Base-by-base conservation (phyloP, 495 filamentous ascomycete species). In the Penicillium macrosclerotiorum region DNA sequence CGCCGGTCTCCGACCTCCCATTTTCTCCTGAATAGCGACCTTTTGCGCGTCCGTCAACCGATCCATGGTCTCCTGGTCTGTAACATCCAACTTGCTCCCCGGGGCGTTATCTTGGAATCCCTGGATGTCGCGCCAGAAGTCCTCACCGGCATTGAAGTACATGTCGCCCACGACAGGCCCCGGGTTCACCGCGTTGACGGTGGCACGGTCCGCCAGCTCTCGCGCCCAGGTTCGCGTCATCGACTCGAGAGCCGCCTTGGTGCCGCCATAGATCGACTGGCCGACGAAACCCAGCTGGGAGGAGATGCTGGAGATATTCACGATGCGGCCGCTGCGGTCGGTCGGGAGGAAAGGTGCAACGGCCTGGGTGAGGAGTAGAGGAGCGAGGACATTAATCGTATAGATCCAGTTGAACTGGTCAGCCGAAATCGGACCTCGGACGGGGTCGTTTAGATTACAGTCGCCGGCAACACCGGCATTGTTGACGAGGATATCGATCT, bases 211-310 rank as follows among this genome's bases (percentile, higher is more conserved):
- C 2, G 81, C 73, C 26, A 96, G 69, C 67, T 96, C 91, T 14
- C 88, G 76, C 0, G 83, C 73, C 91, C 90, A 96, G 2, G 87
- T 90, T 7, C 91, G 75, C 8, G 90, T 95, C 90, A 95, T 93
- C n/a, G 85, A 79, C 51, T 96, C 91, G 24, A 95, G 55, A 0
- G 91, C 90, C 0, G 86, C 90, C 65, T 96, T 96, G 52, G 85
- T 92, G 3, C 89, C 90, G 29, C 86, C 88, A 59, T 95, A 96
- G 24, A 95, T 80, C 5, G 78, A 78, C 64, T 93, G 87, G 5
- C 73, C 77, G 2, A 71, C 59, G 65, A 88, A 89, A 0, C 90
- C 89, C 8, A 84, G 62, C 3, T 75, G 76, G 1, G 85, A 77
- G 4, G 83, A 79, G 6, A 95, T 82, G 46, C 77, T 83, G 11